phyloP scores from a whole-genome alignment of 1,139 yeast genomes.

The Yamadazyma kanchanaburiensis region DNA sequence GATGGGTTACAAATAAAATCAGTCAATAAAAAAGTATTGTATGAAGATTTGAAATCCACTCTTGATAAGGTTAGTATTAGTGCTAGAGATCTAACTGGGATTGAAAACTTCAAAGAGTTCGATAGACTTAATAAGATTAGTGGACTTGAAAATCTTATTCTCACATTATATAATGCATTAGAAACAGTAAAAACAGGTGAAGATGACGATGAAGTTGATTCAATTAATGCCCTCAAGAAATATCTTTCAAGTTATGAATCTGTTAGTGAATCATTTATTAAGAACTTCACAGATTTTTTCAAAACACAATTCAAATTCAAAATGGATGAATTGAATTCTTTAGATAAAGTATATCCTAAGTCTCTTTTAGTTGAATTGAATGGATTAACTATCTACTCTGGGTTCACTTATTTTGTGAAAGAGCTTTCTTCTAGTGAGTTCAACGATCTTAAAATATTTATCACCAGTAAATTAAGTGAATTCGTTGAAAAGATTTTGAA shows the following conservation, averaged over 20 bases:
- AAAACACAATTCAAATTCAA: conserved; percentile 38
- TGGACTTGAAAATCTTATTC: conserved; percentile 55
- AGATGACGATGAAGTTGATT: conserved; percentile 50
- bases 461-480: conserved; percentile 22
- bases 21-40: conserved; percentile 72
- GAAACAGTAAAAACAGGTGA: conserved; percentile 51
- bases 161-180: conserved; percentile 63
- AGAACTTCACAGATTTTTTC: conserved; percentile 46
- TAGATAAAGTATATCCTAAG: conserved; percentile 22
- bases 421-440: conserved; percentile 43
- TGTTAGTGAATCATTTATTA: conserved; percentile 52
- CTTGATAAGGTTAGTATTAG: conserved; percentile 68
- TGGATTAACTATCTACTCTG: conserved; percentile 51
- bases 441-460: conserved; percentile 25
- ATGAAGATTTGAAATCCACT: conserved; percentile 65
- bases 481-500: conserved; percentile 27
- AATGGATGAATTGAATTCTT: conserved; percentile 25
- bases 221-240: conserved; percentile 73
- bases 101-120: conserved; percentile 50
- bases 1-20: conserved; percentile 84
- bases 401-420: conserved; percentile 64
- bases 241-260: conserved; percentile 60
- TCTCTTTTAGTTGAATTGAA: conserved; percentile 33
- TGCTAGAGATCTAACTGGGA: conserved; percentile 46
- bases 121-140: conserved; percentile 42